These are phyloP conservation scores for Leccinellum luteum DNA, from an alignment of 768 basidiomycete genomes.

Conservation along the genomic window DNA sequence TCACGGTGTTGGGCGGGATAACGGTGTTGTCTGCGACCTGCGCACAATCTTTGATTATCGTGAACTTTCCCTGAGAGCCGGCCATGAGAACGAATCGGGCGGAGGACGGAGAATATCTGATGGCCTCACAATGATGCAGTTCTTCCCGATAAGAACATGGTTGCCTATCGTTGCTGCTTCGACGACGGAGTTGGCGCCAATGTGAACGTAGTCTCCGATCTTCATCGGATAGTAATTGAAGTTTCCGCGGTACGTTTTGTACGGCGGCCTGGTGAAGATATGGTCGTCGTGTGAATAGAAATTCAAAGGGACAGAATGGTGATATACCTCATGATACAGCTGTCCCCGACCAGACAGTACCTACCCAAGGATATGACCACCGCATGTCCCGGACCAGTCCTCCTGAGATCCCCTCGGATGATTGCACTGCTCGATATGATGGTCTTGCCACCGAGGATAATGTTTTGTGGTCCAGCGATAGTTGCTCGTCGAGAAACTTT, in stretches of 20 bases:
- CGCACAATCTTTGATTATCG: slow-evolving; percentile 94
- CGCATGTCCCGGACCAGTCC: slow-evolving; percentile 88
- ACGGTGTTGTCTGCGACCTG: slow-evolving; percentile 87
- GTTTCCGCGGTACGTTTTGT: slow-evolving; percentile 85
- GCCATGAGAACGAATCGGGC: background rate
- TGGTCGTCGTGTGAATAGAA: background rate
- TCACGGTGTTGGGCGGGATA: slow-evolving; percentile 87
- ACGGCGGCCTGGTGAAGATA: slow-evolving; percentile 58
- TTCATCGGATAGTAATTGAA: slow-evolving; percentile 99
- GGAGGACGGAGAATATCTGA: background rate
- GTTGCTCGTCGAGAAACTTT: slow-evolving; percentile 91
- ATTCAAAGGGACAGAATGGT: background rate
- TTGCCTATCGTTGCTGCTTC: slow-evolving; percentile 96
- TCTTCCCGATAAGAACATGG: slow-evolving; percentile 92
- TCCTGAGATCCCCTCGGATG: slow-evolving; percentile 88
- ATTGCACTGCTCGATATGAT: slow-evolving; percentile 90
- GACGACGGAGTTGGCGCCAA: slow-evolving; percentile 83
- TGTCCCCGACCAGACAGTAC: slow-evolving; percentile 90
- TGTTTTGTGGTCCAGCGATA: slow-evolving; percentile 93
- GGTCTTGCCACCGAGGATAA: slow-evolving; percentile 95
- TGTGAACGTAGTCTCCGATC: slow-evolving; percentile 92
- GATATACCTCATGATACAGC: slow-evolving; percentile 77
- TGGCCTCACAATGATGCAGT: slow-evolving; percentile 81
- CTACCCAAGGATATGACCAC: slow-evolving; percentile 92
- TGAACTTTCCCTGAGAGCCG: slow-evolving; percentile 79